These are phyloP conservation scores for Dioszegia hungarica DNA, from an alignment of 768 basidiomycete genomes.

Conservation along the genomic window DNA sequence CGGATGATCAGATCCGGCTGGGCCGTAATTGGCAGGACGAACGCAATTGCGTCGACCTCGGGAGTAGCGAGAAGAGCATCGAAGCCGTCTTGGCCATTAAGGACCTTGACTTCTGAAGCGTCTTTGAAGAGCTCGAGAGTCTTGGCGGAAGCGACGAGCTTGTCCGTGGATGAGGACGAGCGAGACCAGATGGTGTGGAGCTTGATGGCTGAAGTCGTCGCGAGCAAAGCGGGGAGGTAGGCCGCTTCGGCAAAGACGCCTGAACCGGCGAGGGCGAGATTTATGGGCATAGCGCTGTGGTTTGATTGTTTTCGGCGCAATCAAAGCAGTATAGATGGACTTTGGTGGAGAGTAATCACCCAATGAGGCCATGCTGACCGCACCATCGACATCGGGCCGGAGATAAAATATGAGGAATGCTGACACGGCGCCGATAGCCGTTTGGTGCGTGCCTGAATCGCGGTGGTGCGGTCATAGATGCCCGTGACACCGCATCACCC, in stretches of 20 bases:
- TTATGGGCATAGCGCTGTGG: constrained; percentile 40
- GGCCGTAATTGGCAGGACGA: constrained; percentile 69
- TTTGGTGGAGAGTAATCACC: too few relatives aligned
- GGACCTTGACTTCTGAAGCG: constrained; percentile 54
- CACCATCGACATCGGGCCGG: too few relatives aligned
- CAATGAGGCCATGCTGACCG: too few relatives aligned
- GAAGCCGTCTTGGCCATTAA: constrained; percentile 36
- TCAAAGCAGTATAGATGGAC: neutral
- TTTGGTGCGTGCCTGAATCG: too few relatives aligned
- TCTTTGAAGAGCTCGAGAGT: constrained; percentile 45
- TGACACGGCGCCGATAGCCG: too few relatives aligned
- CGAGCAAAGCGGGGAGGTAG: constrained; percentile 68
- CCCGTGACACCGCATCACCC: too few relatives aligned
- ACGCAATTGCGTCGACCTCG: constrained; percentile 68
- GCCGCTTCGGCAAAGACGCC: constrained; percentile 59
- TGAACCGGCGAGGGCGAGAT: constrained; percentile 72
- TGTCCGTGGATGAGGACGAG: constrained; percentile 57
- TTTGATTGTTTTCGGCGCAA: neutral
- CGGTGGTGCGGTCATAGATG: too few relatives aligned
- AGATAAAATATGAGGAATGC: too few relatives aligned
- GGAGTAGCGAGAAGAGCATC: constrained; percentile 58
- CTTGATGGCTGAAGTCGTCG: constrained; percentile 52
- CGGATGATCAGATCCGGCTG: constrained; percentile 67
- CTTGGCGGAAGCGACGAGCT: constrained; percentile 51
- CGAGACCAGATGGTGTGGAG: constrained; percentile 76